phyloP scores from a whole-genome alignment of 257 asterid genomes.

The Salvia miltiorrhiza region DNA sequence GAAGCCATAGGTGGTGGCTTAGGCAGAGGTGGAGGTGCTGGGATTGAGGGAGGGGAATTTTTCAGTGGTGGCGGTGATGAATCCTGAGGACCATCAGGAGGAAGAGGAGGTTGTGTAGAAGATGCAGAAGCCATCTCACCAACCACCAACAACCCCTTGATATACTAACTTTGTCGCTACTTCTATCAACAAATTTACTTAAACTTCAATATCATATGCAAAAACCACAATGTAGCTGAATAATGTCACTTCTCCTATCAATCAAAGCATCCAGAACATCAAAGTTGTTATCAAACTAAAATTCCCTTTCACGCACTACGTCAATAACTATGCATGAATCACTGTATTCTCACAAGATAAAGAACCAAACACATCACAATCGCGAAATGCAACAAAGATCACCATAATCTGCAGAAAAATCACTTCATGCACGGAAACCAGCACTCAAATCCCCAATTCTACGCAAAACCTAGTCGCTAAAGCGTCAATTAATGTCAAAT shows the following conservation, averaged over 20 bases:
- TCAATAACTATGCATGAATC: neutral
- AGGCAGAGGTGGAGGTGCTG: constrained; percentile 19
- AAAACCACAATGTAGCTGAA: constrained; percentile 1
- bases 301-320: neutral
- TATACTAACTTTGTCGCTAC: constrained; percentile 18
- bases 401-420: constrained; percentile 5
- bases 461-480: constrained; percentile 20
- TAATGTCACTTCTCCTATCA: neutral
- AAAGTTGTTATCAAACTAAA: neutral
- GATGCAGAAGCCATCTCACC: constrained; percentile 31
- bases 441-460: constrained; percentile 8
- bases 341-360: neutral
- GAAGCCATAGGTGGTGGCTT: constrained; percentile 25
- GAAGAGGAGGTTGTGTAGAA: constrained; percentile 26
- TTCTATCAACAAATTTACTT: constrained; percentile 11
- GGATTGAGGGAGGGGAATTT: constrained; percentile 9
- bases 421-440: no score
- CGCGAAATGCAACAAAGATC: neutral
- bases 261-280: neutral
- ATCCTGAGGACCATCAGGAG: constrained; percentile 18
- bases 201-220: constrained; percentile 24
- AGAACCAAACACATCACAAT: neutral
- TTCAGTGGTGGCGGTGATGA: neutral
- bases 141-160: constrained; percentile 19
- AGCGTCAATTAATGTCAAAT: constrained; percentile 7